A percentile compares a stretch with the other conserved stretches of the same genome.
Evolutionary conservation across 1,284 basidiomycete genomes (phyloP).

Genomic region (Moniliophthora roreri): DNA sequence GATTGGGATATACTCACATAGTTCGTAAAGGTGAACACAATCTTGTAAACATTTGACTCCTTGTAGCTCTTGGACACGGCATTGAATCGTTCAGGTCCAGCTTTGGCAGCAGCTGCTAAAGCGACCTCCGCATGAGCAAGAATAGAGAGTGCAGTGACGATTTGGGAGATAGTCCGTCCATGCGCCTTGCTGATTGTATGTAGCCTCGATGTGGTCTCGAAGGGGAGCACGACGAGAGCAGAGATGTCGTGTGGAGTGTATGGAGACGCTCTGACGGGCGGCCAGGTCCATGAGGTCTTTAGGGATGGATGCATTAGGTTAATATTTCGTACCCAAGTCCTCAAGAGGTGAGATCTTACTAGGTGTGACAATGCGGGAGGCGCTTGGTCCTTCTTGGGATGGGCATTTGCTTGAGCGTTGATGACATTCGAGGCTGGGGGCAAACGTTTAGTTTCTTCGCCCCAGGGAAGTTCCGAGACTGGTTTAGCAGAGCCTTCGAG

Average conservation of each 20-base stretch:
- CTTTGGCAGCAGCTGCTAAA: constrained; percentile 9
- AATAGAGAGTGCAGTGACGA: constrained; percentile 14
- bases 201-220: constrained; percentile 12
- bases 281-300: constrained; percentile 12
- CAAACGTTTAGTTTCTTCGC: constrained; percentile 1
- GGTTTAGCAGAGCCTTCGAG: not conserved
- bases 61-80: constrained; percentile 7
- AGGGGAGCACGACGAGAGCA: constrained; percentile 7
- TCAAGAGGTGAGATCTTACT: not conserved
- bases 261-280: constrained; percentile 3
- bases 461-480: not conserved
- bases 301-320: not conserved
- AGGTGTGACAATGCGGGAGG: not conserved
- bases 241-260: constrained; percentile 10
- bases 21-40: constrained; percentile 13
- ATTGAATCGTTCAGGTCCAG: constrained; percentile 13
- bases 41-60: constrained; percentile 9
- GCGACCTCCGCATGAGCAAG: constrained; percentile 13
- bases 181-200: constrained; percentile 9
- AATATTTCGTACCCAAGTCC: not conserved
- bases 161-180: constrained; percentile 17
- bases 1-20: constrained; percentile 6
- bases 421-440: constrained; percentile 1
- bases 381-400: not conserved
- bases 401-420: not conserved